Conservation (phyloP, 495 filamentous ascomycete genomes). For the Tuber magnatum region DNA sequence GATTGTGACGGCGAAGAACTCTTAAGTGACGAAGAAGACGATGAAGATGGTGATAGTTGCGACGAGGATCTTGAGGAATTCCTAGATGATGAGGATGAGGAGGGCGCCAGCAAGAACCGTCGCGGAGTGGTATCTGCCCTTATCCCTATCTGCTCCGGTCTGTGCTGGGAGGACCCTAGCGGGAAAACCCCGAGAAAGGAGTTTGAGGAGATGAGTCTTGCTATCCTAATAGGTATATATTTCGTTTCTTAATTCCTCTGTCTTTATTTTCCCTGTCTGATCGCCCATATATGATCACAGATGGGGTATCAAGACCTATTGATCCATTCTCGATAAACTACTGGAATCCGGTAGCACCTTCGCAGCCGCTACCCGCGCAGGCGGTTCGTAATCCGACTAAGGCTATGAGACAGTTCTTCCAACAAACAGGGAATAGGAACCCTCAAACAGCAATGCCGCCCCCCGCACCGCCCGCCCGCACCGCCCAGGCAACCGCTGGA, state of each 20-base stretch:
- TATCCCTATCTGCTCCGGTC: constrained; percentile 65
- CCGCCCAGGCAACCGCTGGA: not conserved
- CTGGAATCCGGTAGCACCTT: constrained; percentile 53
- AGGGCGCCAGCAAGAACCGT: constrained; percentile 40
- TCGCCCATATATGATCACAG: constrained; percentile 22
- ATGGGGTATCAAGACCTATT: constrained; percentile 50
- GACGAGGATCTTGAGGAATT: constrained; percentile 69
- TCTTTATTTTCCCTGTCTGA: constrained; percentile 2
- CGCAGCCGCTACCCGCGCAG: not conserved
- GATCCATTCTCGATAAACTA: constrained; percentile 79
- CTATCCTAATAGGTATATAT: constrained; percentile 61
- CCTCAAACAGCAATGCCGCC: not conserved
- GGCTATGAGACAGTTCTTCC: not conserved
- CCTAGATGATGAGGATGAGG: constrained; percentile 62
- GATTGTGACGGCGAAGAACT: constrained; percentile 68
- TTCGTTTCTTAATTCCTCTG: not conserved
- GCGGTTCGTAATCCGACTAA: not conserved
- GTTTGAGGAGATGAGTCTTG: constrained; percentile 57
- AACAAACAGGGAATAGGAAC: not conserved
- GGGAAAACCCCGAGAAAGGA: constrained; percentile 44
- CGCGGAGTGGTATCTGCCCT: constrained; percentile 56
- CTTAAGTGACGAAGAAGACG: constrained; percentile 69
- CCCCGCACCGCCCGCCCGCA: not conserved
- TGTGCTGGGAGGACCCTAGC: constrained; percentile 67
- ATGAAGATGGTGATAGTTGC: constrained; percentile 51